Conservation (phyloP, 2,329 filamentous ascomycete genomes). For the Aspergillus proliferans region DNA sequence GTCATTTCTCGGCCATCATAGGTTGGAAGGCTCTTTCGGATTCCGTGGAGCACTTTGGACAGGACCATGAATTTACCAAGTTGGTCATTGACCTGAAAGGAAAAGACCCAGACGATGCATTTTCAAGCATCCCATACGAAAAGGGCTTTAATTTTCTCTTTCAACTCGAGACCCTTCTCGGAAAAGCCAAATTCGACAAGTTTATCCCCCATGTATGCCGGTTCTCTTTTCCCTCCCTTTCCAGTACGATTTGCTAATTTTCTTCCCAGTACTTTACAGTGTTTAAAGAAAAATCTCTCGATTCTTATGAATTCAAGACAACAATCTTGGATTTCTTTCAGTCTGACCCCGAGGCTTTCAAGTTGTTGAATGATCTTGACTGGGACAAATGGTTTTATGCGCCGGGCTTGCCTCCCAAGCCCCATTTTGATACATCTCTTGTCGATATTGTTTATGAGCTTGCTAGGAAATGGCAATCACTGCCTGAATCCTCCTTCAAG, state of each 20-base stretch:
- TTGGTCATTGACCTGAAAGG: constrained; percentile 80
- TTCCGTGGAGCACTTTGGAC: constrained; percentile 68
- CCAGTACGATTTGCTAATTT: constrained; percentile 3
- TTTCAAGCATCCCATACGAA: constrained; percentile 87
- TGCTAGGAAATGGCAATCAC: constrained; percentile 70
- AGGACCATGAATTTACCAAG: constrained; percentile 88
- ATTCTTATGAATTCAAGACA: constrained; percentile 89
- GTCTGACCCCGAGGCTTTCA: constrained; percentile 54
- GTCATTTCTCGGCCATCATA: constrained; percentile 92
- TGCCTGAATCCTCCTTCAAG: constrained; percentile 42
- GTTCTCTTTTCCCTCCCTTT: not conserved
- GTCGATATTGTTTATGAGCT: constrained; percentile 80
- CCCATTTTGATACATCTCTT: constrained; percentile 80
- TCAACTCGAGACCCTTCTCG: constrained; percentile 78
- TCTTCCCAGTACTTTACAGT: constrained; percentile 65
- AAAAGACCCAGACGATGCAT: constrained; percentile 91
- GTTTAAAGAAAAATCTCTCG: constrained; percentile 78
- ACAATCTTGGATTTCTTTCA: constrained; percentile 82
- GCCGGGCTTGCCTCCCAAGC: constrained; percentile 85
- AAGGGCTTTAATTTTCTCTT: constrained; percentile 95
- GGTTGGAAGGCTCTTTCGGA: constrained; percentile 89
- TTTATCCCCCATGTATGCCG: constrained; percentile 72
- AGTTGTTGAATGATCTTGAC: constrained; percentile 65
- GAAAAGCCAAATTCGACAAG: constrained; percentile 80
- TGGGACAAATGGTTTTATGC: constrained; percentile 87